Evolutionary conservation across 768 basidiomycete species (phyloP).

Genomic region (Hypsizygus marmoreus): DNA sequence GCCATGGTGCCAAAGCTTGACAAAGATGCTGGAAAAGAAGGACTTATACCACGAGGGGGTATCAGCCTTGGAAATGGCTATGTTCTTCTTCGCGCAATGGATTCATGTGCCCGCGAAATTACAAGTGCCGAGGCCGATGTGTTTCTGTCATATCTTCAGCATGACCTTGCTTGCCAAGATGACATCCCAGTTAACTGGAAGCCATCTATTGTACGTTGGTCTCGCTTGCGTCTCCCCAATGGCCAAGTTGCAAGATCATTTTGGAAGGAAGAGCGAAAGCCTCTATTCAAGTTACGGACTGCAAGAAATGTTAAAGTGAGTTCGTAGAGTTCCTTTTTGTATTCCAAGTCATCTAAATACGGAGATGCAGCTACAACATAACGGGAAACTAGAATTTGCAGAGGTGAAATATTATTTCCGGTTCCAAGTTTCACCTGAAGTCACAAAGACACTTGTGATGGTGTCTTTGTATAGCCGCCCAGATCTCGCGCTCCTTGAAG

Average conservation of each 20-base stretch:
- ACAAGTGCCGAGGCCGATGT: neutral
- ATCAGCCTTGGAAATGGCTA: conserved; percentile 22
- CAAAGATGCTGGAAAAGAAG: neutral
- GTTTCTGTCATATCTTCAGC: conserved; percentile 1
- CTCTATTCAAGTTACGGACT: conserved; percentile 12
- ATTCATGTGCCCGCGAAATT: conserved; percentile 3
- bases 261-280: conserved; percentile 26
- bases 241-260: conserved; percentile 23
- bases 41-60: conserved; percentile 10
- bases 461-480: conserved; percentile 11
- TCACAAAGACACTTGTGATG: conserved; percentile 7
- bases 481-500: conserved; percentile 4
- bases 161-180: neutral
- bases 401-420: conserved; percentile 14
- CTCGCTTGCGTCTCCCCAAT: conserved; percentile 16
- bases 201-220: conserved; percentile 16
- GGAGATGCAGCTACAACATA: conserved; percentile 6
- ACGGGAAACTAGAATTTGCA: conserved; percentile 11
- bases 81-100: conserved; percentile 21
- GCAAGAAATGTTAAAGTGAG: conserved; percentile 26
- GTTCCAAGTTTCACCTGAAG: neutral
- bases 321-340: neutral
- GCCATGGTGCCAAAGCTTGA: conserved; percentile 23
- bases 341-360: neutral
- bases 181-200: conserved; percentile 8